phyloP scores from a whole-genome alignment of 257 asterid genomes.

The Salvia rosmarinus region DNA sequence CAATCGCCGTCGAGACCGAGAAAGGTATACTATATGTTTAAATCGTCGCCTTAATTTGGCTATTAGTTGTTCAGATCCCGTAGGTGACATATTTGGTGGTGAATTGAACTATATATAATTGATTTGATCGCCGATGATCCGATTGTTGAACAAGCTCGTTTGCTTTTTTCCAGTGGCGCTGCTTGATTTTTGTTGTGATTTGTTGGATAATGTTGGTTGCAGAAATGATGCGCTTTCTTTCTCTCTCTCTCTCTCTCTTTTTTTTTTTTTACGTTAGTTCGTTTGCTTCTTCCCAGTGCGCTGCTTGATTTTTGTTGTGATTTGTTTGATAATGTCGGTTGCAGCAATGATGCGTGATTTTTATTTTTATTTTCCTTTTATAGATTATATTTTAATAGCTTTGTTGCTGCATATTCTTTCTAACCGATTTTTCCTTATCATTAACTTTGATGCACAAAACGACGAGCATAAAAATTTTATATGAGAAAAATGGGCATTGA shows the following conservation, averaged over 20 bases:
- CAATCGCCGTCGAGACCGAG: not conserved
- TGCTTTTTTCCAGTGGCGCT: not conserved
- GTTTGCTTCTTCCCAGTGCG: not conserved
- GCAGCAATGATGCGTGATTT: not conserved
- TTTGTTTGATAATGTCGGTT: not conserved
- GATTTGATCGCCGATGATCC: not conserved
- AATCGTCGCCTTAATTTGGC: not conserved
- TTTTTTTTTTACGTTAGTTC: not conserved
- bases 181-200: not conserved
- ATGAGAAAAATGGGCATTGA: not conserved
- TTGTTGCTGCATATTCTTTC: not conserved
- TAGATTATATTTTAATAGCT: not conserved
- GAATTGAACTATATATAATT: not conserved
- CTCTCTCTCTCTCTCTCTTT: no score
- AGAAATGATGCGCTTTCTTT: not conserved
- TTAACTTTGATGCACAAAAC: not conserved
- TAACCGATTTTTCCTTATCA: not conserved
- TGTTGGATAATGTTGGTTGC: constrained; percentile 2
- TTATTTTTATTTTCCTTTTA: not conserved
- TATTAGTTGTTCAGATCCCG: not conserved
- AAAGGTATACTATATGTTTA: not conserved
- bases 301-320: not conserved
- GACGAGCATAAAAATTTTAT: not conserved
- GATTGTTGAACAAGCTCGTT: not conserved
- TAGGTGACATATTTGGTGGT: not conserved